These are phyloP conservation scores for Eruca vesicaria DNA, from an alignment of 441 rosid genomes.

Conservation along the genomic window DNA sequence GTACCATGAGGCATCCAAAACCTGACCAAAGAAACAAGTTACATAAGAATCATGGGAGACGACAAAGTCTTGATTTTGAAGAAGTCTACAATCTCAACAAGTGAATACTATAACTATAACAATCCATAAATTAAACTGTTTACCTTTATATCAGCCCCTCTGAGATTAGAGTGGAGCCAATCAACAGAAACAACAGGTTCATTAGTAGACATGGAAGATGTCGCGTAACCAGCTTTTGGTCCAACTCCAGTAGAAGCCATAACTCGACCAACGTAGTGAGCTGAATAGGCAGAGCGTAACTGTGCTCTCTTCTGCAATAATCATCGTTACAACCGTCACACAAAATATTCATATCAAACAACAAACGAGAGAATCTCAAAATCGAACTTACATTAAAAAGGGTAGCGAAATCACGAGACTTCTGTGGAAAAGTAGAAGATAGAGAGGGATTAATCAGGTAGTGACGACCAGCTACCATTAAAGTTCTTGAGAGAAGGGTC, in stretches of 20 bases:
- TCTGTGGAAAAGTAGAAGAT: constrained; percentile 28
- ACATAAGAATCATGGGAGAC: constrained; percentile 6
- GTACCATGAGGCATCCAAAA: constrained; percentile 98
- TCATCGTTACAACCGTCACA: neutral
- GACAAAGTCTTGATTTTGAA: neutral
- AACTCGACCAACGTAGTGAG: constrained; percentile 33
- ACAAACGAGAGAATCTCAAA: neutral
- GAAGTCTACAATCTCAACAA: constrained; percentile 5
- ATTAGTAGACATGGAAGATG: constrained; percentile 44
- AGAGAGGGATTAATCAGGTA: constrained; percentile 38
- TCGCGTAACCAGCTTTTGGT: constrained; percentile 42
- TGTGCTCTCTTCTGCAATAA: constrained; percentile 47
- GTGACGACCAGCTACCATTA: constrained; percentile 38
- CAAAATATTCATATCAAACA: neutral
- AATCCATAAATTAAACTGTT: too few relatives aligned
- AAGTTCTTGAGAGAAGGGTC: constrained; percentile 42
- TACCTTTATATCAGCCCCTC: constrained; percentile 76
- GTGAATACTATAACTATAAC: neutral
- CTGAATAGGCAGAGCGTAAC: constrained; percentile 26
- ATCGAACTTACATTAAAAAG: constrained; percentile 43
- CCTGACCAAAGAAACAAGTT: constrained; percentile 41
- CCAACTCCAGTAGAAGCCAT: constrained; percentile 58
- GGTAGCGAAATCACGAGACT: constrained; percentile 31
- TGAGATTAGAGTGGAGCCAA: constrained; percentile 87
- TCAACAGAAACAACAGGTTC: constrained; percentile 88